Base-by-base conservation (phyloP, 176 grass and related monocot genomes). In the Cenchrus americanus region DNA sequence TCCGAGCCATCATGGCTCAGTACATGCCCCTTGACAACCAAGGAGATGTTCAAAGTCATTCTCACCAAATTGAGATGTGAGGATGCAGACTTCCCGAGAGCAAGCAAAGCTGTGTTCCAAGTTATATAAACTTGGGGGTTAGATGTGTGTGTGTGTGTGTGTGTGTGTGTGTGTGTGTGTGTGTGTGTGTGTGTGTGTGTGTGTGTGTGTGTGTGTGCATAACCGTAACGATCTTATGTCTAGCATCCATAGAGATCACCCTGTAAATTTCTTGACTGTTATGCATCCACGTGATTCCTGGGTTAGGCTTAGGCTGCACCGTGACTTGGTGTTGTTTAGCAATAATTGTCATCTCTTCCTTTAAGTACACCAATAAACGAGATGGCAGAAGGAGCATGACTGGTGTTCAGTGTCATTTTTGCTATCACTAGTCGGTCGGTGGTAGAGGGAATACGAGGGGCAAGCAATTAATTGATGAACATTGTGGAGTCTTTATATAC, bases 1-100 rank as follows among this genome's bases (percentile, higher is more conserved):
- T 97, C 71, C 91, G 91, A 2, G 94, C 94, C 22, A 97, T 97
- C 77, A 93, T 97, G 94, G 94, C 94, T 46, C 91, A 93, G 58
- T 93, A 93, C 91, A 91, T 97, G 91, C 94, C 91, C 65, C 78
- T 97, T 49, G 94, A 93, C 64, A 93, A 75, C 68, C 94, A 97
- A 74, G 91, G 69, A 17, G 94, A 91, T 37, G 66, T 91, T 65
- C 74, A 75, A 0, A 93, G 79, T 60, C 81, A 96, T 85, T 77
- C 80, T 42, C 84, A 85, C 12, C 89, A 91, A 49, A 90, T 76
- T 50, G 83, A 96, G 68, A 83, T 96, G 79, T 96, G 81, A 90
- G 62, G 69, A 77, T 65, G 54, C 6, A 66, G 30, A 17, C 18
- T 67, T 40, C 30, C 51, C 42, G 10, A 19, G 54, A 81, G 19